Evolutionary conservation across 306 rosid genomes (phyloP).

Genomic region (Gynostemma pentaphyllum): DNA sequence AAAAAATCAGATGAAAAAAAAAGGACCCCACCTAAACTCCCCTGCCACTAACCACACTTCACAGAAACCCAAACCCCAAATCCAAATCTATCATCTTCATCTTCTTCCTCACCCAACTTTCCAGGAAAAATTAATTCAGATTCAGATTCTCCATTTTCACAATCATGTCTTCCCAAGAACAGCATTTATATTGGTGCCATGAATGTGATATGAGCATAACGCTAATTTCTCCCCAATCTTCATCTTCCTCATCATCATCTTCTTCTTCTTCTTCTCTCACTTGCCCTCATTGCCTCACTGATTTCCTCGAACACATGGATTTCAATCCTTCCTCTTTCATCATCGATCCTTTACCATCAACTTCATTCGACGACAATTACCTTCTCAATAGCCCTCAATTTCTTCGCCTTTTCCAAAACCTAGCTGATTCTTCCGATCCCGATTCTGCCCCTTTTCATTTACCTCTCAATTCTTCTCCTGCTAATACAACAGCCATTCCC

Average conservation of each 20-base stretch:
- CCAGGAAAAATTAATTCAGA: neutral
- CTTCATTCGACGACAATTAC: constrained; percentile 14
- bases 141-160: too few relatives aligned
- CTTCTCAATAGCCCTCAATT: constrained; percentile 24
- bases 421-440: constrained; percentile 16
- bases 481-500: constrained; percentile 24
- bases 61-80: neutral
- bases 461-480: constrained; percentile 10
- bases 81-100: neutral
- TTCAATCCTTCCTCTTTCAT: constrained; percentile 29
- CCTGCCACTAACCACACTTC: neutral
- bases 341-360: constrained; percentile 9
- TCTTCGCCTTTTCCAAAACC: constrained; percentile 32
- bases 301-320: constrained; percentile 75
- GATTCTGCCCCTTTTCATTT: neutral
- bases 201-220: constrained; percentile 87
- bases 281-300: constrained; percentile 65
- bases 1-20: too few relatives aligned
- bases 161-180: too few relatives aligned
- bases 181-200: constrained; percentile 80
- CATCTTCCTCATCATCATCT: constrained; percentile 4
- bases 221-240: constrained; percentile 19
- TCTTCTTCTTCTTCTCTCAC: constrained; percentile 22
- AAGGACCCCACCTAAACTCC: neutral
- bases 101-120: neutral